These are phyloP conservation scores for Rhizopus stolonifer DNA, from an alignment of 371 early-diverging fungal species.

Conservation along the genomic window DNA sequence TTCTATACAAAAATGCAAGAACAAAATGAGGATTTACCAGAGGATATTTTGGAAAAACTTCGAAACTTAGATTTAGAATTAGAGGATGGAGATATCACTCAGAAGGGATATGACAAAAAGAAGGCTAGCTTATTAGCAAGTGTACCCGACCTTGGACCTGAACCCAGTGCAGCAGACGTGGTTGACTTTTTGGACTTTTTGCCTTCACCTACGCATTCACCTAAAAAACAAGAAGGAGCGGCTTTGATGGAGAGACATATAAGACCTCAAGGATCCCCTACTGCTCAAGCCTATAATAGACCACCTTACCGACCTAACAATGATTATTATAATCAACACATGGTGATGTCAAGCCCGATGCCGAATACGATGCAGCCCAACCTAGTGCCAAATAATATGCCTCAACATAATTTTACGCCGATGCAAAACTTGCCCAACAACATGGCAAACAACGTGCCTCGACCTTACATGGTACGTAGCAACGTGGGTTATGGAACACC, in stretches of 20 bases:
- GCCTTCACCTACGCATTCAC: constrained; percentile 50
- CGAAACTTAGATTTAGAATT: constrained; percentile 58
- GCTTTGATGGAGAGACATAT: constrained; percentile 31
- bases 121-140: constrained; percentile 38
- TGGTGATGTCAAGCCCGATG: no score
- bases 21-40: constrained; percentile 43
- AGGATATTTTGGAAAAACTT: constrained; percentile 49
- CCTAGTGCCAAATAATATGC: constrained; percentile 6
- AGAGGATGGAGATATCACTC: constrained; percentile 71
- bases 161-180: constrained; percentile 54
- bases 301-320: no score
- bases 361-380: no score
- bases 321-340: no score
- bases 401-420: no score
- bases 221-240: constrained; percentile 21
- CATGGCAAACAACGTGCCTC: no score
- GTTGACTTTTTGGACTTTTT: constrained; percentile 50
- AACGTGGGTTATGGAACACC: constrained; percentile 3
- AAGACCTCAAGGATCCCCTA: constrained; percentile 17
- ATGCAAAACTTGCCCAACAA: no score
- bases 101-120: constrained; percentile 70
- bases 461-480: constrained; percentile 17
- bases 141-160: constrained; percentile 34
- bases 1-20: neutral
- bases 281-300: no score